A percentile compares a stretch with the other conserved stretches of the same genome.
phyloP scores from a whole-genome alignment of 1,284 basidiomycete species.

The Cystobasidium pallidum region DNA sequence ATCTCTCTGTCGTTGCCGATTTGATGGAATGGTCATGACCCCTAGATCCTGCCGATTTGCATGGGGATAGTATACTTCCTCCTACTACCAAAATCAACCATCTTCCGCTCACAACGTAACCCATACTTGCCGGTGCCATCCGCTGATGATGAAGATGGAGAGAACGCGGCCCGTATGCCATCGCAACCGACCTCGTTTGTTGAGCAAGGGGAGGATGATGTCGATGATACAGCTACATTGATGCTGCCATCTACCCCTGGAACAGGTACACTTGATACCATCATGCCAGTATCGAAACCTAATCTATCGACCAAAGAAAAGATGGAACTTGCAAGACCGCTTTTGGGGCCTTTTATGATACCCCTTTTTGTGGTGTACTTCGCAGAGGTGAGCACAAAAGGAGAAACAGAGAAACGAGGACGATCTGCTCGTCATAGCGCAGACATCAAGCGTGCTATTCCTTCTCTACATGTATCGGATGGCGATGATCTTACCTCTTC shows the following conservation, averaged over 20 bases:
- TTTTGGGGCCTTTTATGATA: conserved; percentile 52
- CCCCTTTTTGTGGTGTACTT: conserved; percentile 60
- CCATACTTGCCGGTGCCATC: conserved; percentile 43
- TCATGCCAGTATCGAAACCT: conserved; percentile 22
- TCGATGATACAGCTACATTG: conserved; percentile 52
- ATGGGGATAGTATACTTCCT: conserved; percentile 72
- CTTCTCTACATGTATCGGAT: too few species aligned
- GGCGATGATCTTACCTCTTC: background rate
- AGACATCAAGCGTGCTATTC: too few species aligned
- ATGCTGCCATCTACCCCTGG: background rate
- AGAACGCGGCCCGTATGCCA: background rate
- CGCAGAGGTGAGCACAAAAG: conserved; percentile 69
- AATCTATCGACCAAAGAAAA: conserved; percentile 47
- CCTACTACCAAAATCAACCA: conserved; percentile 66
- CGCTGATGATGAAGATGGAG: conserved; percentile 60
- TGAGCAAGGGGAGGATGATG: conserved; percentile 1
- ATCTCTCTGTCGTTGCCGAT: too few species aligned
- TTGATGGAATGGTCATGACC: background rate
- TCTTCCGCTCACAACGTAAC: conserved; percentile 10
- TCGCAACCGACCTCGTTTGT: background rate
- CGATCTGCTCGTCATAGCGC: too few species aligned
- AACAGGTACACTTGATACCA: background rate
- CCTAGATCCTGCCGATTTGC: conserved; percentile 73
- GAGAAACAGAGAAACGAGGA: too few species aligned
- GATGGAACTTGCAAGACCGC: conserved; percentile 51